Conservation (phyloP, 495 filamentous ascomycete species). For the Penicillium nucicola region DNA sequence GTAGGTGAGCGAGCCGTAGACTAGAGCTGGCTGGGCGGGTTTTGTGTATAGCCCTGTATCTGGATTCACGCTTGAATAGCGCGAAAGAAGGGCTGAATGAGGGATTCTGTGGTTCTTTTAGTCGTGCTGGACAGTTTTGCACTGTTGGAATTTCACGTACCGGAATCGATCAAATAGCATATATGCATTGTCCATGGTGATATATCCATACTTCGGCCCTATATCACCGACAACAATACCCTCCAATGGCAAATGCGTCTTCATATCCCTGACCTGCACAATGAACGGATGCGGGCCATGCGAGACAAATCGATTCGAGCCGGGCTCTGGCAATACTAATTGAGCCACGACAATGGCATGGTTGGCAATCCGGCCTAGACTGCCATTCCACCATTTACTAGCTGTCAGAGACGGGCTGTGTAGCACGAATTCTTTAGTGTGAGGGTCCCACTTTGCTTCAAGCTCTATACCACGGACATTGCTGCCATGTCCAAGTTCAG, state of each 20-base stretch:
- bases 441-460: constrained; percentile 39
- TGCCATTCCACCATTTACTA: constrained; percentile 52
- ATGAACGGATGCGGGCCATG: constrained; percentile 49
- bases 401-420: constrained; percentile 47
- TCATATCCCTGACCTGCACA: constrained; percentile 44
- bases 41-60: constrained; percentile 39
- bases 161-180: constrained; percentile 47
- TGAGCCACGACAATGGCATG: constrained; percentile 47
- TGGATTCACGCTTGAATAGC: constrained; percentile 42
- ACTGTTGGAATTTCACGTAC: constrained; percentile 3
- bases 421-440: constrained; percentile 40
- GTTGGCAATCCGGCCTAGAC: constrained; percentile 41
- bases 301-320: constrained; percentile 20
- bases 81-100: constrained; percentile 42
- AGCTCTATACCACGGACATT: constrained; percentile 48
- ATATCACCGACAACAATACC: constrained; percentile 50
- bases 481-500: constrained; percentile 48
- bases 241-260: constrained; percentile 37
- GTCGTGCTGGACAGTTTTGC: neutral
- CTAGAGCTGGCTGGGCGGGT: constrained; percentile 36
- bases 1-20: constrained; percentile 46
- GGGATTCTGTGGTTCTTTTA: constrained; percentile 26
- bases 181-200: constrained; percentile 49
- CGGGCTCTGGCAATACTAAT: constrained; percentile 34
- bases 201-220: constrained; percentile 47